Conservation (phyloP, 1,139 yeast species). For the Kurtzmaniella natalensis region DNA sequence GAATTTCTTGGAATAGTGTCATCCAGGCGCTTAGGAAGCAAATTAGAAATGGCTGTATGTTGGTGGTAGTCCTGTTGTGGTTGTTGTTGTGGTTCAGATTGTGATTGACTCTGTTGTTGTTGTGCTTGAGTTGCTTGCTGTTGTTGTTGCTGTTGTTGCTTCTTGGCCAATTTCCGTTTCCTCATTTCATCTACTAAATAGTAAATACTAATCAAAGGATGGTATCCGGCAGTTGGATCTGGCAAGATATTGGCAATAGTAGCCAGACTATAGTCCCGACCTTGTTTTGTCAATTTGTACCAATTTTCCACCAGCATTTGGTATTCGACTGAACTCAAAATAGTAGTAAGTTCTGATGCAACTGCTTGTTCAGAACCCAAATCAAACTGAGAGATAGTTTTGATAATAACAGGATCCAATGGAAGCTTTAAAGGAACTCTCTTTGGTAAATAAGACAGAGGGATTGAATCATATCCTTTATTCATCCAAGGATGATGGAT, state of each 20-base stretch:
- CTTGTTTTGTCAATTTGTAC: constrained; percentile 45
- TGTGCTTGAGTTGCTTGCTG: constrained; percentile 17
- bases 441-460: constrained; percentile 69
- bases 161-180: constrained; percentile 62
- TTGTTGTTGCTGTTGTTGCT: constrained; percentile 32
- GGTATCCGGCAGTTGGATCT: constrained; percentile 88
- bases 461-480: constrained; percentile 76
- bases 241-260: constrained; percentile 39
- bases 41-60: constrained; percentile 8
- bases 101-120: constrained; percentile 11
- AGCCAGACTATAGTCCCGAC: constrained; percentile 40
- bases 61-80: constrained; percentile 6
- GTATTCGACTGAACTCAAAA: constrained; percentile 68
- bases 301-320: constrained; percentile 62
- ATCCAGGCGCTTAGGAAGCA: constrained; percentile 6
- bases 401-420: constrained; percentile 63
- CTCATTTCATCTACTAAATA: constrained; percentile 81
- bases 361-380: constrained; percentile 68
- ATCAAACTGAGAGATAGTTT: constrained; percentile 75
- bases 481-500: constrained; percentile 93
- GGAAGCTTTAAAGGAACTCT: constrained; percentile 74
- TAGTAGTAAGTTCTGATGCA: constrained; percentile 48
- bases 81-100: constrained; percentile 7
- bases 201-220: constrained; percentile 85
- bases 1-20: not conserved